Conservation (phyloP, 257 asterid species). For the Plantago elongata region DNA sequence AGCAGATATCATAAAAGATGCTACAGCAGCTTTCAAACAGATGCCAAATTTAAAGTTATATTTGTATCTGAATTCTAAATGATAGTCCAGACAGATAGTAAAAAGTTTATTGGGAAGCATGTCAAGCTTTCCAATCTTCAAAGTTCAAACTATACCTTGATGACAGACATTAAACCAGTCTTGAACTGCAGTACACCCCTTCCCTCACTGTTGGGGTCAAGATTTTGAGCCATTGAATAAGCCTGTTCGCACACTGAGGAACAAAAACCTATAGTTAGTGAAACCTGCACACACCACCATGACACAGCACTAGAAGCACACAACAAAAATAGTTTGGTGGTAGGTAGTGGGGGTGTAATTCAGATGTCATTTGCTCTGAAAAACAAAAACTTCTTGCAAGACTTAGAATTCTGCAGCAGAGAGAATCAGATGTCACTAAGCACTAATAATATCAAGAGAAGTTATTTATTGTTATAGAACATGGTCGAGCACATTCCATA, state of each 20-base stretch:
- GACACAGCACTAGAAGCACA: neutral
- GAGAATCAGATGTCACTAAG: too few relatives aligned
- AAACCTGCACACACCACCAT: conserved; percentile 1
- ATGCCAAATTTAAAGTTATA: neutral
- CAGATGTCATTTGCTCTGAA: too few relatives aligned
- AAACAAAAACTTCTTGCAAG: too few relatives aligned
- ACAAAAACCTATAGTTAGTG: conserved; percentile 4
- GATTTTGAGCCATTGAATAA: conserved; percentile 90
- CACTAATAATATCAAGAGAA: too few relatives aligned
- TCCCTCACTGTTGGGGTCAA: conserved; percentile 98
- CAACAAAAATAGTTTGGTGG: too few relatives aligned
- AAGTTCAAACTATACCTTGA: conserved; percentile 55
- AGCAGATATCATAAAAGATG: conserved; percentile 7
- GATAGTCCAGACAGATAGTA: neutral
- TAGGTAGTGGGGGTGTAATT: too few relatives aligned
- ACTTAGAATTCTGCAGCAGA: too few relatives aligned
- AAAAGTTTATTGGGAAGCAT: neutral
- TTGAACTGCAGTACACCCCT: conserved; percentile 98
- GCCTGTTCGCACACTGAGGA: conserved; percentile 96
- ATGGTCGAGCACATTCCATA: too few relatives aligned
- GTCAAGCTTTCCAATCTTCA: neutral
- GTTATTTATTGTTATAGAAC: too few relatives aligned
- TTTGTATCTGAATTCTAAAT: neutral
- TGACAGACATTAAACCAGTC: conserved; percentile 97
- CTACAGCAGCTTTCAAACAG: neutral